Conservation (phyloP, 768 basidiomycete species). For the Russula olivacea region DNA sequence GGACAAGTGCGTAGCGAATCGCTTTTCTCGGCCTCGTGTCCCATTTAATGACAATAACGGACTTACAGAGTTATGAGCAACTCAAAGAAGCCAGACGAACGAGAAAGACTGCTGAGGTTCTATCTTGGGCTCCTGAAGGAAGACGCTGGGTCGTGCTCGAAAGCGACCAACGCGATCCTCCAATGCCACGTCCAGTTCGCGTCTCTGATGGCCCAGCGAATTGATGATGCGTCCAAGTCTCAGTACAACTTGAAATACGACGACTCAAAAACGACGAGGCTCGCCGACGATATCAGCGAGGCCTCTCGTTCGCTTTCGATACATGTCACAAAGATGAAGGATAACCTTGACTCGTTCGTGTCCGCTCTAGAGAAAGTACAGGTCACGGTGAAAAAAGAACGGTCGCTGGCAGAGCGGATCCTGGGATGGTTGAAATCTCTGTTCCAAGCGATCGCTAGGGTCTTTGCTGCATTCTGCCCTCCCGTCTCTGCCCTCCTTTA, state of each 20-base stretch:
- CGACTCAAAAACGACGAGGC: slow-evolving; percentile 9
- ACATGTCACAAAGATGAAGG: slow-evolving; percentile 2
- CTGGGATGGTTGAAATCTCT: slow-evolving; percentile 12
- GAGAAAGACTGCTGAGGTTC: neutral
- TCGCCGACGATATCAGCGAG: slow-evolving; percentile 12
- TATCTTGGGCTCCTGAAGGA: slow-evolving; percentile 6
- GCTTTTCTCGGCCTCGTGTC: neutral
- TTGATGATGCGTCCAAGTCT: slow-evolving; percentile 13
- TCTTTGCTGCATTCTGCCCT: slow-evolving; percentile 3
- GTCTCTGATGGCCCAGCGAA: slow-evolving; percentile 8
- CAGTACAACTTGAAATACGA: slow-evolving; percentile 14
- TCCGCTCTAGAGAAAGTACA: slow-evolving; percentile 11
- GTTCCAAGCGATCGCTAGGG: slow-evolving; percentile 8
- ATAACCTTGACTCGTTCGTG: slow-evolving; percentile 2
- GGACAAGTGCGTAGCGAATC: slow-evolving; percentile 11
- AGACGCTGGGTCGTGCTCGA: slow-evolving; percentile 10
- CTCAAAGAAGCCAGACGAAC: slow-evolving; percentile 7
- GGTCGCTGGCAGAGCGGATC: neutral
- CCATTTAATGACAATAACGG: neutral
- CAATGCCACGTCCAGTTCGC: slow-evolving; percentile 14
- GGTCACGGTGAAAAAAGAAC: neutral
- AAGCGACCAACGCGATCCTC: slow-evolving; percentile 13
- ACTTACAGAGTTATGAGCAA: neutral
- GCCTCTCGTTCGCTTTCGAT: slow-evolving; percentile 13
- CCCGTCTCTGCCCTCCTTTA: neutral